Conservation (phyloP, 1,284 basidiomycete species). For the Anthracocystis panici-leucophaei region DNA sequence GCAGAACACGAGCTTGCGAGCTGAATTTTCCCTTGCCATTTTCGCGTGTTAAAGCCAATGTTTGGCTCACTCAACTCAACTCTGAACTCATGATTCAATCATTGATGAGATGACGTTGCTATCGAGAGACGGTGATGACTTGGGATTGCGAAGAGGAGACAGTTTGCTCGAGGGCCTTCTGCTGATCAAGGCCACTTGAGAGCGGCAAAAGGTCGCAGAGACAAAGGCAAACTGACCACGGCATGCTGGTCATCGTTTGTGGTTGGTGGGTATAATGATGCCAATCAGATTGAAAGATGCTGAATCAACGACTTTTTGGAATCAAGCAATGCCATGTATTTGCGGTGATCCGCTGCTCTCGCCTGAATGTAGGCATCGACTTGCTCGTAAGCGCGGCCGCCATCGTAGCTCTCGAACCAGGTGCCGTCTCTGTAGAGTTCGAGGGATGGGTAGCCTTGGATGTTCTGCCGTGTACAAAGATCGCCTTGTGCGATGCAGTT, state of each 20-base stretch:
- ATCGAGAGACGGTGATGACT: neutral
- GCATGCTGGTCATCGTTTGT: neutral
- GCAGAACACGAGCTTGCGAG: neutral
- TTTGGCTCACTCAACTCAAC: neutral
- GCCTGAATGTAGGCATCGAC: conserved; percentile 42
- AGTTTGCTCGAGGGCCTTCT: neutral
- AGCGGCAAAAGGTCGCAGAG: neutral
- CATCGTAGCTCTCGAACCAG: conserved; percentile 37
- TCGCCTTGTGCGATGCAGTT: conserved; percentile 60
- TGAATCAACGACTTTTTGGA: neutral
- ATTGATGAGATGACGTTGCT: neutral
- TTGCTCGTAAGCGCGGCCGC: conserved; percentile 32
- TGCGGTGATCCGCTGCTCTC: conserved; percentile 40
- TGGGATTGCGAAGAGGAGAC: no score
- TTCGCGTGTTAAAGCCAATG: neutral
- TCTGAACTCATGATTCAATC: neutral
- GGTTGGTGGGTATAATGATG: conserved; percentile 3
- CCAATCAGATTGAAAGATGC: neutral
- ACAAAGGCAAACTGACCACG: neutral
- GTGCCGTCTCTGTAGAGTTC: conserved; percentile 56
- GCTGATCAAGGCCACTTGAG: neutral
- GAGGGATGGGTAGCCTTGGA: conserved; percentile 51
- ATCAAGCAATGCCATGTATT: conserved; percentile 15
- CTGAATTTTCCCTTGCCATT: neutral
- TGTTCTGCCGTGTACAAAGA: conserved; percentile 56